Evolutionary conservation across 495 filamentous ascomycete genomes (phyloP).

Genomic region (Penicillium fimorum): DNA sequence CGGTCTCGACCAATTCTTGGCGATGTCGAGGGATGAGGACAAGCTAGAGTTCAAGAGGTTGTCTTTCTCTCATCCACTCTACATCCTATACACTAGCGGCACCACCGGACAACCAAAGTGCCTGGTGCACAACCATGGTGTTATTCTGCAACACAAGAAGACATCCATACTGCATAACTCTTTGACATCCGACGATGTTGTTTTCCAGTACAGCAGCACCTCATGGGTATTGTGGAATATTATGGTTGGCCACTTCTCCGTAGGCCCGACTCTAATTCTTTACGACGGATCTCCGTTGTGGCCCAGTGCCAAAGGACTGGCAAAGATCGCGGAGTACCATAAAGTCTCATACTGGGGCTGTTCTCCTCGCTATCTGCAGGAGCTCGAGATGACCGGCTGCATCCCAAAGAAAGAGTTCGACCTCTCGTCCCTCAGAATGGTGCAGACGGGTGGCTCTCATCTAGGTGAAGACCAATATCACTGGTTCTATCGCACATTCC

Average conservation of each 20-base stretch:
- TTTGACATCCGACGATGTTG: too few species aligned
- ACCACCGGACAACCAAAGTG: too few species aligned
- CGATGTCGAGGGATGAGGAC: too few species aligned
- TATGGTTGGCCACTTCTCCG: slow-evolving; percentile 58
- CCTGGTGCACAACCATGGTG: too few species aligned
- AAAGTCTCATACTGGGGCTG: slow-evolving; percentile 59
- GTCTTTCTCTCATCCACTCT: too few species aligned
- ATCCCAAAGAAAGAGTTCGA: slow-evolving; percentile 57
- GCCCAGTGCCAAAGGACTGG: slow-evolving; percentile 45
- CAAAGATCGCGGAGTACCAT: slow-evolving; percentile 37
- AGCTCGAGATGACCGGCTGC: slow-evolving; percentile 58
- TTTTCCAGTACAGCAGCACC: too few species aligned
- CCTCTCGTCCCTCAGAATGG: slow-evolving; percentile 52
- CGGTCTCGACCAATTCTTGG: too few species aligned
- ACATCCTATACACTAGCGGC: too few species aligned
- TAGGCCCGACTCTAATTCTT: slow-evolving; percentile 59
- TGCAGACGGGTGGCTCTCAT: slow-evolving; percentile 67
- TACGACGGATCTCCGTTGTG: slow-evolving; percentile 74
- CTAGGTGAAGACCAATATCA: slow-evolving; percentile 63
- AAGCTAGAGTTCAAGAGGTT: too few species aligned
- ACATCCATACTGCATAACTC: too few species aligned
- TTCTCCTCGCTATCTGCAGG: slow-evolving; percentile 68
- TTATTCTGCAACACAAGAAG: too few species aligned
- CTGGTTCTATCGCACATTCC: slow-evolving; percentile 78
- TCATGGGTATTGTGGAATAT: slow-evolving; percentile 19